Percentiles rank a stretch among this genome's conserved stretches.
phyloP scores from a whole-genome alignment of 441 rosid genomes.

The Pelargonium fulgidum region DNA sequence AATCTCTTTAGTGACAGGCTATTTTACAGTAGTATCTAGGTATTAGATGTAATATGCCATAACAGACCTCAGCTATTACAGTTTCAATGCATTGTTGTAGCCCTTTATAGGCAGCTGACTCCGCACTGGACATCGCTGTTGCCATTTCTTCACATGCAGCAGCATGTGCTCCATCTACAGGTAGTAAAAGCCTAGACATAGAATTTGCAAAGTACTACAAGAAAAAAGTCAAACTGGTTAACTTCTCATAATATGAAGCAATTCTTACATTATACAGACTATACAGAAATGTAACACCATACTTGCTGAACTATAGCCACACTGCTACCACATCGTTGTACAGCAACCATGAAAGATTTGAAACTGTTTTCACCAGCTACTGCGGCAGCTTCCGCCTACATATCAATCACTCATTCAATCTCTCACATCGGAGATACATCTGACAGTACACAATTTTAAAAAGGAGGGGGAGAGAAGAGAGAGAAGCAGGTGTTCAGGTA shows the following conservation, averaged over 20 bases:
- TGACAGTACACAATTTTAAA: slow-evolving; percentile 8
- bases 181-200: slow-evolving; percentile 87
- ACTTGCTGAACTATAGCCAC: slow-evolving; percentile 98
- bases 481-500: slow-evolving; percentile 30
- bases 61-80: slow-evolving; percentile 94
- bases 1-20: slow-evolving; percentile 9
- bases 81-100: slow-evolving; percentile 99
- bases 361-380: slow-evolving; percentile 99
- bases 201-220: slow-evolving; percentile 92
- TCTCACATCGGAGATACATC: background rate
- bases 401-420: slow-evolving; percentile 22
- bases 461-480: background rate
- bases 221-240: slow-evolving; percentile 22
- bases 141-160: slow-evolving; percentile 99
- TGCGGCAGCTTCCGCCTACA: slow-evolving; percentile 99
- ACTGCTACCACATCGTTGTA: slow-evolving; percentile 96
- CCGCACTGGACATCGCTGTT: slow-evolving; percentile 92
- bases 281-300: slow-evolving; percentile 25
- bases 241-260: slow-evolving; percentile 8
- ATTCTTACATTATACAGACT: slow-evolving; percentile 15
- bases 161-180: slow-evolving; percentile 98
- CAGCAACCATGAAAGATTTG: slow-evolving; percentile 97
- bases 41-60: slow-evolving; percentile 19
- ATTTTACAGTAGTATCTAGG: slow-evolving; percentile 20
- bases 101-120: slow-evolving; percentile 96